Base-by-base conservation (phyloP, 2,329 filamentous ascomycete genomes). In the Cladosporium austrohemisphaericum region DNA sequence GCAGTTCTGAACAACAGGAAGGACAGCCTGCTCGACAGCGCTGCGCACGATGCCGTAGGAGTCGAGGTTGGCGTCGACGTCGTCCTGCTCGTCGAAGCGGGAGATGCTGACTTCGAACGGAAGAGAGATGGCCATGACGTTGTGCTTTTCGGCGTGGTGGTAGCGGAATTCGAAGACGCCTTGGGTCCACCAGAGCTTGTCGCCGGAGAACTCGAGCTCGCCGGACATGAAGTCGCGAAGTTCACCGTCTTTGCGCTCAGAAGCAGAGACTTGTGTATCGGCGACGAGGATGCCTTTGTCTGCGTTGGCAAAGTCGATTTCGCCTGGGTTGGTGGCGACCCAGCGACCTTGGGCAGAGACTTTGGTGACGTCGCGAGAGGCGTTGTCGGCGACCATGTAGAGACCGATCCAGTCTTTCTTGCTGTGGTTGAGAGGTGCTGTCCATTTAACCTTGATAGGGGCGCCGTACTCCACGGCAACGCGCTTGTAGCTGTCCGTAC, bases 141-240 rank as follows among this genome's bases (percentile, higher is more conserved):
- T 88, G 70, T 98, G 90, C 61, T 86, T 86, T 49, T 90, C 90
- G 58, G 88, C 85, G 69, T 98, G 93, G 69, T 98, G 93, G 70
- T 96, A 96, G 32, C 93, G 84, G 74, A 98, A 94, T 64, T 98
- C 93, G 63, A 95, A 98, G 3, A 94, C 87, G 48, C 93, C 93
- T 53, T 92, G 87, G 0, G 87, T 95, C 93, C 93, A 98, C 85
- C 89, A 98, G 2, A 96, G 78, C 71, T 95, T 95, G 71, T 97
- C 91, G 40, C 93, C 91, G 8, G 84, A 76, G 64, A 98, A 97
- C 10, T 88, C 69, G 62, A 97, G 84, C 65, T 95, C 89, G 35
- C 93, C 93, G 10, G 80, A 77, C 3, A 88, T 79, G 56, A 84
- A 76, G 50, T 86, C 77, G 14, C 69, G 71, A 3, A 77, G 77